Base-by-base conservation (phyloP, 164 flowering plant species). In the Cinnamomum micranthum region DNA sequence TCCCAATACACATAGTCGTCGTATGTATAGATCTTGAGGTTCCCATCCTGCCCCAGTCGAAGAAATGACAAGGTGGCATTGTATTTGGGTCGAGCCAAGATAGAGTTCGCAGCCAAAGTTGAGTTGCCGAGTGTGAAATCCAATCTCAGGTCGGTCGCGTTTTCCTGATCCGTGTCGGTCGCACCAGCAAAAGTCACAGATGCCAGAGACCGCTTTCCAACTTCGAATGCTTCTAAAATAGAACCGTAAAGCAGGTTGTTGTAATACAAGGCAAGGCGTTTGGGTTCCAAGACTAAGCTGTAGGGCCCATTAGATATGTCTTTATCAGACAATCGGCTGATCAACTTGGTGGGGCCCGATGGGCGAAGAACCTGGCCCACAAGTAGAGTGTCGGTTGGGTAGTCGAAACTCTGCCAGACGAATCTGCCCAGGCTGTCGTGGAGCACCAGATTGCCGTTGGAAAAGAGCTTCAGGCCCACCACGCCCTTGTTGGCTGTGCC, bases 381-480 rank as follows among this genome's bases (percentile, higher is more conserved):
- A 0, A 84, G 68, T n/a, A 82, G 79, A 1, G 85, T 80, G 68
- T 84, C 85, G 0, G 80, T 55, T 0, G 82, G 81, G 65, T 75
- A 47, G 64, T 85, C 80, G 64, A 85, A 85, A 66, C 85, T 81
- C 68, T 85, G 81, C 87, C 84, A 82, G 4, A 85, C 65, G 73
- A 77, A 77, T 47, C 68, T 60, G 5, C 81, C 81, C 0, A 47
- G 55, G 12, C 28, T 65, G 70, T 82, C 80, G 15, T 50, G 59
- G 14, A 82, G 80, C 12, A 82, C 85, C 50, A 79, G 23, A 74
- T 85, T 85, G 14, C 85, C 85, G 25, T 55, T 79, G 14, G 71
- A 62, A 3, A 76, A 76, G 51, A 84, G 70, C 7, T 47, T 27
- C 15, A 81, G 51, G 4, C 79, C 82, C 7, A 52, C 69, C 2